Conservation (phyloP, 208 protist species). For the Trypanosoma avium region DNA sequence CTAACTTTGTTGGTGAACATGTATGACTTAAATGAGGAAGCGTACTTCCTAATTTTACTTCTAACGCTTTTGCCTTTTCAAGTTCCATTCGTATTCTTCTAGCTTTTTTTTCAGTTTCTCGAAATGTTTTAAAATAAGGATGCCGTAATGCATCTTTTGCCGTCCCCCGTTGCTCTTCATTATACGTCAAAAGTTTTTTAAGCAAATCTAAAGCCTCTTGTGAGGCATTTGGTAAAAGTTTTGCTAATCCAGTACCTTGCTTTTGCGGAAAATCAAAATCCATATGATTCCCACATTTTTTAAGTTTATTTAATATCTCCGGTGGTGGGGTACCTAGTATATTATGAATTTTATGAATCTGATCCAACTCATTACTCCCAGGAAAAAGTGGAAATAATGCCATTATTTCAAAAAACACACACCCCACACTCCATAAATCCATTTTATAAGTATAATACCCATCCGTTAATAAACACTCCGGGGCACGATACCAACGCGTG, state of each 20-base stretch:
- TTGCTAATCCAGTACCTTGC: slow-evolving; percentile 54
- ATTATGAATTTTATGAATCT: slow-evolving; percentile 90
- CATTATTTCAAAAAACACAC: slow-evolving; percentile 87
- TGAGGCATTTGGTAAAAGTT: slow-evolving; percentile 67
- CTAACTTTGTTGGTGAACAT: not conserved
- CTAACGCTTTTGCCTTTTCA: slow-evolving; percentile 8
- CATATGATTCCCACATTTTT: slow-evolving; percentile 54
- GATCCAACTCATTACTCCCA: slow-evolving; percentile 78
- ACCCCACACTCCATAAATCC: slow-evolving; percentile 90
- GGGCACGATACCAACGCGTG: slow-evolving; percentile 93
- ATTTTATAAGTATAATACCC: slow-evolving; percentile 92
- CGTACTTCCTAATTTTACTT: slow-evolving; percentile 9
- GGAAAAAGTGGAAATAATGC: slow-evolving; percentile 82
- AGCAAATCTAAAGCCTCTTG: slow-evolving; percentile 86
- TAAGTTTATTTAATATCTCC: slow-evolving; percentile 71
- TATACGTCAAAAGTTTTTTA: slow-evolving; percentile 81
- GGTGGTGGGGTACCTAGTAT: slow-evolving; percentile 88
- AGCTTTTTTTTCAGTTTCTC: slow-evolving; percentile 45
- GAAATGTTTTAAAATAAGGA: slow-evolving; percentile 81
- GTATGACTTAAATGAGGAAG: slow-evolving; percentile 6
- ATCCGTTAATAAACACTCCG: slow-evolving; percentile 89
- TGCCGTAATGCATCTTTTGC: slow-evolving; percentile 91
- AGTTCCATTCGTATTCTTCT: not conserved
- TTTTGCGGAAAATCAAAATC: slow-evolving; percentile 76
- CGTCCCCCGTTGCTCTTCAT: slow-evolving; percentile 87